These are phyloP conservation scores for Pyrenochaeta sp. DNA, from an alignment of 2,329 filamentous ascomycete genomes.

Conservation along the genomic window DNA sequence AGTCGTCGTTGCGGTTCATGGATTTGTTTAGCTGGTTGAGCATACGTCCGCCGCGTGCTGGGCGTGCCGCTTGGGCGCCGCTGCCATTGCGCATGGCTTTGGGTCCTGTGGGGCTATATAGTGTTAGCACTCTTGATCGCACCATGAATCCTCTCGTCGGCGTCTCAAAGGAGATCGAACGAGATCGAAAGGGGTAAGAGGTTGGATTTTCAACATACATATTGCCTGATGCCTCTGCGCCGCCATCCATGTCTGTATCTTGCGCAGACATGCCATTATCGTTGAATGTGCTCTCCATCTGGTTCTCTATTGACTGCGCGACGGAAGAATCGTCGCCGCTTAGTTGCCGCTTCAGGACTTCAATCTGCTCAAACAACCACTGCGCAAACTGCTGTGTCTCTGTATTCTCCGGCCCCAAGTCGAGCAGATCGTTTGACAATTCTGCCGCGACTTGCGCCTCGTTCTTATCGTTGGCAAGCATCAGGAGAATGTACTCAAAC, in stretches of 20 bases:
- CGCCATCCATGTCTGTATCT: conserved; percentile 78
- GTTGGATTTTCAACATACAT: conserved; percentile 49
- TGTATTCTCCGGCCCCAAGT: conserved; percentile 81
- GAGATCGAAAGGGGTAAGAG: not conserved
- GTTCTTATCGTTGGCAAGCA: conserved; percentile 95
- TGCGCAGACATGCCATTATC: conserved; percentile 47
- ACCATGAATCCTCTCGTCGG: too few relatives aligned
- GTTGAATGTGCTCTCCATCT: conserved; percentile 32
- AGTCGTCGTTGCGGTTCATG: conserved; percentile 79
- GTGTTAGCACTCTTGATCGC: conserved; percentile 23
- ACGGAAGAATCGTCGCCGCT: conserved; percentile 53
- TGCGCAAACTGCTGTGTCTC: conserved; percentile 82
- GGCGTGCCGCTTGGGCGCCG: conserved; percentile 35
- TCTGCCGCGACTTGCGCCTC: conserved; percentile 89
- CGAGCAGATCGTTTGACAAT: conserved; percentile 85
- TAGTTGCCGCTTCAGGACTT: conserved; percentile 69
- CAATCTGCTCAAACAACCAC: conserved; percentile 94
- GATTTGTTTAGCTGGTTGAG: conserved; percentile 84
- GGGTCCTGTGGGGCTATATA: conserved; percentile 87
- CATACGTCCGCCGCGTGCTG: conserved; percentile 73
- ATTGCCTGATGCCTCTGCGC: conserved; percentile 52
- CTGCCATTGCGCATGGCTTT: conserved; percentile 88
- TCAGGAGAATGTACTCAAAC: conserved; percentile 95
- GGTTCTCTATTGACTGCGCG: conserved; percentile 26
- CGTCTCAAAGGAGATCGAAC: not conserved